Percentiles rank a stretch among this genome's conserved stretches.
Evolutionary conservation across 306 rosid species (phyloP).

Genomic region (Hippophae rhamnoides): DNA sequence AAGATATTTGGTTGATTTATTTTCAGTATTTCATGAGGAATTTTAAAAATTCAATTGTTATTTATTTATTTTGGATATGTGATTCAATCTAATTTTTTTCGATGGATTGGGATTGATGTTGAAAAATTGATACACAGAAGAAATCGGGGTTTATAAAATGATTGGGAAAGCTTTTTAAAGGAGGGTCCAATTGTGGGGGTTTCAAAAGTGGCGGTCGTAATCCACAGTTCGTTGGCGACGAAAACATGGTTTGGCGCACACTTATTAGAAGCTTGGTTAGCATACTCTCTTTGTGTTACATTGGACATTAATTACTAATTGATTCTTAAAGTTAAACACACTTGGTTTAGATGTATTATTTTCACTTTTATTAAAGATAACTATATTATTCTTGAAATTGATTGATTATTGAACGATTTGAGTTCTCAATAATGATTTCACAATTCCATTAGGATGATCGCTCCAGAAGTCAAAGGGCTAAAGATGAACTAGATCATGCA

Average conservation of each 20-base stretch:
- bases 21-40: too few species aligned
- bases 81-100: too few species aligned
- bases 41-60: too few species aligned
- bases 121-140: conserved; percentile 50
- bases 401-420: background rate
- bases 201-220: conserved; percentile 22
- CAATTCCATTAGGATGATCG: conserved; percentile 52
- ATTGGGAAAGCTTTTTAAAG: conserved; percentile 70
- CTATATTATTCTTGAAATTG: too few species aligned
- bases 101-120: conserved; percentile 3
- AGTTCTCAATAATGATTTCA: conserved; percentile 13
- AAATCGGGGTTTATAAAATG: conserved; percentile 91
- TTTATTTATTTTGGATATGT: too few species aligned
- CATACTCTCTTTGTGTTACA: background rate
- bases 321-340: too few species aligned
- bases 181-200: conserved; percentile 45
- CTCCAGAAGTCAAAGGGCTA: conserved; percentile 61
- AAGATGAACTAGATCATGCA: conserved; percentile 65
- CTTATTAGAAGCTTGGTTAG: conserved; percentile 61
- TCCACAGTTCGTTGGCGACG: conserved; percentile 58
- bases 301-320: too few species aligned
- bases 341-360: too few species aligned
- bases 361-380: too few species aligned
- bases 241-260: conserved; percentile 56
- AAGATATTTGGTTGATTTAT: too few species aligned